A percentile compares a stretch with the other conserved stretches of the same genome.
phyloP scores from a whole-genome alignment of 2,329 filamentous ascomycete genomes.

The Exserohilum rostratum region DNA sequence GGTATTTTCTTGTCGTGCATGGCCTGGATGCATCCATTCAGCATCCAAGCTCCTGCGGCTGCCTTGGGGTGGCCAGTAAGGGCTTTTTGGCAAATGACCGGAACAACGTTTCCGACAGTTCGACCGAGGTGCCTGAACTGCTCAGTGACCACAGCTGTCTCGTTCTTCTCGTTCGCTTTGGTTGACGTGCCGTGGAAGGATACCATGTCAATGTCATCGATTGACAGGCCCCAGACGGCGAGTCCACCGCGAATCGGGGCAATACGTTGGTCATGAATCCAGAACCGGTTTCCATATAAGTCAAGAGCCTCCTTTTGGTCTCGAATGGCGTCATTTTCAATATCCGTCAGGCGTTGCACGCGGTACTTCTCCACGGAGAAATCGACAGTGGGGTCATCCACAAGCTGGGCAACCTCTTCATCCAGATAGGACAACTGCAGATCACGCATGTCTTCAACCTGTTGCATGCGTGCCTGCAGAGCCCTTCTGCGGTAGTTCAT shows the following conservation, averaged over 20 bases:
- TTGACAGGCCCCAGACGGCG: constrained; percentile 96
- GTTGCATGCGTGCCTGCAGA: too few species aligned
- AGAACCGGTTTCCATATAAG: constrained; percentile 97
- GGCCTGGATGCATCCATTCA: constrained; percentile 96
- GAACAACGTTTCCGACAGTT: constrained; percentile 91
- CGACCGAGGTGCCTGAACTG: constrained; percentile 94
- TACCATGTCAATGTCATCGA: constrained; percentile 91
- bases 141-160: constrained; percentile 95
- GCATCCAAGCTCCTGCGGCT: constrained; percentile 99
- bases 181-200: constrained; percentile 99
- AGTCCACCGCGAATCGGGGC: constrained; percentile 94
- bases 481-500: constrained; percentile 87
- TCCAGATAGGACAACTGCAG: constrained; percentile 81
- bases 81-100: constrained; percentile 99
- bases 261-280: constrained; percentile 92
- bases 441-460: too few species aligned
- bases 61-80: constrained; percentile 98
- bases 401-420: constrained; percentile 90
- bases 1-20: constrained; percentile 93
- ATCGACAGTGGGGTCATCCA: constrained; percentile 65
- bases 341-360: constrained; percentile 81
- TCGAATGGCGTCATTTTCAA: constrained; percentile 82
- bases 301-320: constrained; percentile 93
- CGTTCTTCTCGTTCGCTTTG: constrained; percentile 99
- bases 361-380: constrained; percentile 86